Base-by-base conservation (phyloP, 2,329 filamentous ascomycete species). In the Diaporthe sp. region DNA sequence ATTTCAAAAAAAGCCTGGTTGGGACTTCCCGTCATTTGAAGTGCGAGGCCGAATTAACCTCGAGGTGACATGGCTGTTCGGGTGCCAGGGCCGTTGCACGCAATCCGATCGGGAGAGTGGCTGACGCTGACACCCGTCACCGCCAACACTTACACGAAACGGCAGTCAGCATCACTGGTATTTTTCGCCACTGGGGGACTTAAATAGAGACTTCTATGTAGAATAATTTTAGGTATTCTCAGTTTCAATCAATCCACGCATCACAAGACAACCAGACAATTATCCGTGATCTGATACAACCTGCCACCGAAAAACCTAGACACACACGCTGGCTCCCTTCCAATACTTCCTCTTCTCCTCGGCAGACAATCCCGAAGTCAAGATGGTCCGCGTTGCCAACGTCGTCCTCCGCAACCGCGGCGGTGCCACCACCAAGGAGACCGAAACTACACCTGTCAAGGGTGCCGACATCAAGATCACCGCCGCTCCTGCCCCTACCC, bases 271-370 rank as follows among this genome's bases (percentile, higher is more conserved):
- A 13, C 22, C n/a, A 15, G 15, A 31, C 61, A 69, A 12, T 37
- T 25, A 1, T 31, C 34, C 10, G 13, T 15, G 13, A 39, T 34
- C n/a, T 22, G 5, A 31, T 15, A 31, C n/a, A 42, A 55, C 10
- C 9, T 53, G 4, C 31, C 46, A 39, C 6, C n/a, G 7, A 34
- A 5, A 51, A 37, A 4, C 31, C 5, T 2, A 68, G 25, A 37
- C 31, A 17, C 44, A 17, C 65, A 68, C 65, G 8, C 46, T 55
- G 49, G 65, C 65, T 55, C n/a, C 49, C 49, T 69, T 69, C 17
- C 65, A 69, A 42, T 55, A 55, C 49, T 69, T 55, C 9, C 65
- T 69, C n/a, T 55, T 55, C 31, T 69, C 65, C n/a, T 55, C 49
- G 10, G 34, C 17, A 55, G 49, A 42, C 31, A 69, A n/a, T n/a